Evolutionary conservation across 2,329 filamentous ascomycete genomes (phyloP), one percentile per base, ranked within the genome.

Genomic region (Penicillium sp.): DNA sequence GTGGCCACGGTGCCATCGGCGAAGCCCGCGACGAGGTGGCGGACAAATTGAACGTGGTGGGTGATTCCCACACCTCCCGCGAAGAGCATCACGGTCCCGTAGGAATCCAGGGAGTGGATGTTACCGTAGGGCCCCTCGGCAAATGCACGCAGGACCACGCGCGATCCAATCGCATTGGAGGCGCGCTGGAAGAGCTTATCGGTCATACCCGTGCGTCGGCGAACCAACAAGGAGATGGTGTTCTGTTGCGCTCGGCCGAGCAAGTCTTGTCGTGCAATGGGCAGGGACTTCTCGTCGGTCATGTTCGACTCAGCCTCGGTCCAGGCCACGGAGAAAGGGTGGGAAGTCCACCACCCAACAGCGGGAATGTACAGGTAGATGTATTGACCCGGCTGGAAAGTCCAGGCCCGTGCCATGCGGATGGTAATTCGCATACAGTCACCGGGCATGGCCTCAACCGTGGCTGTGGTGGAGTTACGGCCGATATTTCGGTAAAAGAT

Each of bases 41-140:
- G 84, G 7, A 96, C 79, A 67, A 94, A 95, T 32, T 90, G 88
- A 28, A 97, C 81, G 66, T 95, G 90, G 67, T 97, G 91, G 1
- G 91, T 95, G 70, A 98, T 97, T 53, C 93, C 93, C 4, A 93
- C 90, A 48, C 91, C 88, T 48, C 90, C 90, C 9, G 91, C 90
- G 64, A 96, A 90, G 48, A 98, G 84, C 54, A 98, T 81, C 39
- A 85, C 83, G 38, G 94, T 93, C 35, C 93, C 91, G 69, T 96
- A 97, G 6, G 90, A 96, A 68, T 90, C 84, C 55, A 97, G 83
- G 51, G 83, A 83, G 69, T 95, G 86, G 64, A 89, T 85, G 37
- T 84, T 85, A 4, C 82, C 85, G 65, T 97, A 97, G 0, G 93
- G 91, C 0, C 93, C 93, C 71, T 97, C 93, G 52, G 94, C 82